Percentiles rank a stretch among this genome's conserved stretches.
phyloP scores from a whole-genome alignment of 768 basidiomycete genomes.

The Daedaleopsis sinensis region DNA sequence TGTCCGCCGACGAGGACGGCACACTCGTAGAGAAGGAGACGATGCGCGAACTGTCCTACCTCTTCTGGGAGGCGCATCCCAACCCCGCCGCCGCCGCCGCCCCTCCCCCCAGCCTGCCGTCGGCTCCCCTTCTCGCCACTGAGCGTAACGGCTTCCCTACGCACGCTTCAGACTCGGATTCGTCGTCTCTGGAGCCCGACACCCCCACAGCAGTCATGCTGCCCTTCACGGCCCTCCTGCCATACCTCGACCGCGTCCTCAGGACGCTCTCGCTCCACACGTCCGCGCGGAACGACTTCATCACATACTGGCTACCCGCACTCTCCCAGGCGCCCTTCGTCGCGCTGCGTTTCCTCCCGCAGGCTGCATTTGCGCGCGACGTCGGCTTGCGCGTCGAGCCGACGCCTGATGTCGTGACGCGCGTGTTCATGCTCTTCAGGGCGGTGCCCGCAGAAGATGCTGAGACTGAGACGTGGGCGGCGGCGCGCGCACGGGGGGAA shows the following conservation, averaged over 20 bases:
- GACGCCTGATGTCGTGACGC: conserved; percentile 44
- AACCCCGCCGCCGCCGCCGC: conserved; percentile 23
- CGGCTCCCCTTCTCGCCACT: no score
- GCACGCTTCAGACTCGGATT: conserved; percentile 12
- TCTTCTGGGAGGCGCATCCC: conserved; percentile 2
- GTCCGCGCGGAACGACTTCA: conserved; percentile 48
- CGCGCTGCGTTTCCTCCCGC: conserved; percentile 49
- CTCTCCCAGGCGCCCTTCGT: conserved; percentile 43
- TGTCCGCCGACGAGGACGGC: conserved; percentile 1
- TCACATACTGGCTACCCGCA: conserved; percentile 51
- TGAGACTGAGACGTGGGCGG: conserved; percentile 30
- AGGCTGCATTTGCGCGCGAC: conserved; percentile 43
- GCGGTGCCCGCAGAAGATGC: conserved; percentile 34
- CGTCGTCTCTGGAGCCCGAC: neutral
- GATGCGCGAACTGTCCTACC: neutral
- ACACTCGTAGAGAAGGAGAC: neutral
- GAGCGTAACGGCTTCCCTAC: neutral
- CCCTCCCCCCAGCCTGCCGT: neutral
- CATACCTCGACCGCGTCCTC: conserved; percentile 1
- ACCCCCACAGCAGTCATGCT: neutral
- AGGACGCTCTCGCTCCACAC: conserved; percentile 41
- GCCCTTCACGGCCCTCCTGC: neutral
- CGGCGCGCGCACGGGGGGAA: conserved; percentile 27
- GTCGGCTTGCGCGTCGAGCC: conserved; percentile 43
- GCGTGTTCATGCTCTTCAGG: conserved; percentile 52